A percentile compares a stretch with the other conserved stretches of the same genome.
These are phyloP conservation scores for Komagataella pseudopastoris DNA, from an alignment of 805 yeast species.

Conservation along the genomic window DNA sequence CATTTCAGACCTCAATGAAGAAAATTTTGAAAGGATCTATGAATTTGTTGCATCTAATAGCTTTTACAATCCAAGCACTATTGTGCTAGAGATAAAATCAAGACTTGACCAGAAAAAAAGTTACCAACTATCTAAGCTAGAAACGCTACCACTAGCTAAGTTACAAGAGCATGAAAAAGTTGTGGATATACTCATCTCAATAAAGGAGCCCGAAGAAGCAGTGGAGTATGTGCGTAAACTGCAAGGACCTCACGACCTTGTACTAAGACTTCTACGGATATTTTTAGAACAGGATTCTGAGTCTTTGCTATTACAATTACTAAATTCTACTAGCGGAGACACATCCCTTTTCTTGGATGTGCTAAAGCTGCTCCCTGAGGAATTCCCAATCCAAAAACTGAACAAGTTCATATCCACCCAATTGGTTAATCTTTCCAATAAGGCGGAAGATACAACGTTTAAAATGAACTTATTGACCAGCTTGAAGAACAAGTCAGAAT, in stretches of 20 bases:
- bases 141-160: not conserved
- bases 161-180: not conserved
- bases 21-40: too few species aligned
- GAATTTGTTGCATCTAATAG: not conserved
- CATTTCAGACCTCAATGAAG: not conserved
- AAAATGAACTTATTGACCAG: not conserved
- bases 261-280: not conserved
- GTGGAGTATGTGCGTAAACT: not conserved
- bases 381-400: not conserved
- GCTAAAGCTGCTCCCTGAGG: not conserved
- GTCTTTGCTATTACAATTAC: not conserved
- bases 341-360: not conserved
- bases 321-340: not conserved
- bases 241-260: not conserved
- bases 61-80: not conserved
- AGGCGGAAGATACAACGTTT: not conserved
- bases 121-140: not conserved
- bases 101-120: not conserved
- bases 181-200: not conserved
- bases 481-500: not conserved
- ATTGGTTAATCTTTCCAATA: not conserved
- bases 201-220: not conserved
- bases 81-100: not conserved
- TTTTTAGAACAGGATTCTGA: not conserved
- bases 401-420: not conserved